Conservation (phyloP, 2,329 filamentous ascomycete species). For the Venturia aucupariae region DNA sequence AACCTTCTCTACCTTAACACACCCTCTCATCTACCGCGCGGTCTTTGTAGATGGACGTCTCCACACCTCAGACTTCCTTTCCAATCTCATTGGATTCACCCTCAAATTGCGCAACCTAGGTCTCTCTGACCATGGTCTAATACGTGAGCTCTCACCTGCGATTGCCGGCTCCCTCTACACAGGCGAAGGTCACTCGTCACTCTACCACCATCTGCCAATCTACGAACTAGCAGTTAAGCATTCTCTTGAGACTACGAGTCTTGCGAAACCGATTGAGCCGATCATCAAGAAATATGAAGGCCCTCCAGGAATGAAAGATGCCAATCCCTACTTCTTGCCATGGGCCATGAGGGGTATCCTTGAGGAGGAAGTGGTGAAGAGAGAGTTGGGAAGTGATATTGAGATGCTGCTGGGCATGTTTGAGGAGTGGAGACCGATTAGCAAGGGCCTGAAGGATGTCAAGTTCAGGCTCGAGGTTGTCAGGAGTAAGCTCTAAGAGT, state of each 20-base stretch:
- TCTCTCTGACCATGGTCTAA: slow-evolving; percentile 83
- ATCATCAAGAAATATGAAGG: slow-evolving; percentile 33
- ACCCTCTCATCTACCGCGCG: slow-evolving; percentile 91
- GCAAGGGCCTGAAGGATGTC: slow-evolving; percentile 88
- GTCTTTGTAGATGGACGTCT: slow-evolving; percentile 91
- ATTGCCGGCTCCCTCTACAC: slow-evolving; percentile 85
- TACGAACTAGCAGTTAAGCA: slow-evolving; percentile 54
- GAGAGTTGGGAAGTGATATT: slow-evolving; percentile 67
- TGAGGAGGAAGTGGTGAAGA: slow-evolving; percentile 84
- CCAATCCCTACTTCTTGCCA: slow-evolving; percentile 84
- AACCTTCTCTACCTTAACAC: slow-evolving; percentile 72
- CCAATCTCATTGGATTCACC: slow-evolving; percentile 84
- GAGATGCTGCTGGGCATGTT: slow-evolving; percentile 75
- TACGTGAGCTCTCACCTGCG: slow-evolving; percentile 79
- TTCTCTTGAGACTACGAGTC: slow-evolving; percentile 33
- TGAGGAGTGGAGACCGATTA: slow-evolving; percentile 84
- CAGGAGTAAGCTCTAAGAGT: slow-evolving; percentile 65
- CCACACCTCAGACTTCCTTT: slow-evolving; percentile 88
- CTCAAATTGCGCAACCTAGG: slow-evolving; percentile 91
- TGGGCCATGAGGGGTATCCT: slow-evolving; percentile 93
- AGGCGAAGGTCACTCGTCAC: slow-evolving; percentile 84
- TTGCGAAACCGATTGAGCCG: slow-evolving; percentile 17
- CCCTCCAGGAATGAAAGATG: slow-evolving; percentile 28
- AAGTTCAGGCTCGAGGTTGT: slow-evolving; percentile 91
- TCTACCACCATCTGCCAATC: slow-evolving; percentile 82